Evolutionary conservation across 2,329 filamentous ascomycete species (phyloP).

Genomic region (Pestalotiopsis fici): DNA sequence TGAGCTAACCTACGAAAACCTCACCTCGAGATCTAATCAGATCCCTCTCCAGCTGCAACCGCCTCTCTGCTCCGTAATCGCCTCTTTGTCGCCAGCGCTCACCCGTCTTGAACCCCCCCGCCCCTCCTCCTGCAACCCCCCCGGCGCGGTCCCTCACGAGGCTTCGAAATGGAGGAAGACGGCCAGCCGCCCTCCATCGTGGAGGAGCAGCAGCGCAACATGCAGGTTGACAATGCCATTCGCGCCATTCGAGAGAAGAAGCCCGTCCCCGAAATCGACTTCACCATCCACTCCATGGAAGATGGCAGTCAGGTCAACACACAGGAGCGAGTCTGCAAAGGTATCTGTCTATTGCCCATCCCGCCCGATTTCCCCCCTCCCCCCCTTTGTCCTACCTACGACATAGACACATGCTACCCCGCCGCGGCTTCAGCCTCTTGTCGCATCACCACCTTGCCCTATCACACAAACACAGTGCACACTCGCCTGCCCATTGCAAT

Average conservation of each 20-base stretch:
- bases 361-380: neutral
- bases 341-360: slow-evolving; percentile 48
- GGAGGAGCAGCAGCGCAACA: slow-evolving; percentile 49
- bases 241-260: slow-evolving; percentile 94
- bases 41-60: neutral
- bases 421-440: slow-evolving; percentile 11
- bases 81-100: neutral
- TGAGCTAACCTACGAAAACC: neutral
- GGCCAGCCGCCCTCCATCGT: slow-evolving; percentile 35
- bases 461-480: neutral
- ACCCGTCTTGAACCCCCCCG: neutral
- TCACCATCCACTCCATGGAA: slow-evolving; percentile 97
- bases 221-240: slow-evolving; percentile 83
- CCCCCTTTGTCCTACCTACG: neutral
- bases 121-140: slow-evolving; percentile 8
- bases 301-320: slow-evolving; percentile 96
- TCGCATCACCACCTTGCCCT: neutral
- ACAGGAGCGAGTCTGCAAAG: slow-evolving; percentile 95
- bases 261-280: slow-evolving; percentile 96
- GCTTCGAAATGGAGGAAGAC: slow-evolving; percentile 51
- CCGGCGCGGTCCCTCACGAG: slow-evolving; percentile 19
- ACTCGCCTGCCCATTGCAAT: neutral
- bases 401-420: slow-evolving; percentile 16
- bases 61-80: no score
- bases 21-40: neutral